Percentiles rank a stretch among this genome's conserved stretches.
phyloP scores from a whole-genome alignment of 352 stramenopile species.

The Globisporangium uncinulatum region DNA sequence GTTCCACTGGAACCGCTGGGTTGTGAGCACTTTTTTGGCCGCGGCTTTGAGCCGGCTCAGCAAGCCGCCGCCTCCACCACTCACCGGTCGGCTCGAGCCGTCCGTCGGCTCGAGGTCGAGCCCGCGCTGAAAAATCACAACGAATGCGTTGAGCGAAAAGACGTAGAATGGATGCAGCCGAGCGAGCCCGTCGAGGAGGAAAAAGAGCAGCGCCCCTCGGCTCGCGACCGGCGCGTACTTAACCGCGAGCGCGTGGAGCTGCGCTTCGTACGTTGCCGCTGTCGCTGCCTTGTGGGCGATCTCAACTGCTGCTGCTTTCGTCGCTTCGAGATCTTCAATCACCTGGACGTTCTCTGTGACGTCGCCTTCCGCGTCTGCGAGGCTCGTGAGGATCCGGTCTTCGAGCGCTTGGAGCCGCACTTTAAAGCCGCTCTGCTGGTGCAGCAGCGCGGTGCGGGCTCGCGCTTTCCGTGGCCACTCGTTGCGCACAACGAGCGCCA shows the following conservation, averaged over 20 bases:
- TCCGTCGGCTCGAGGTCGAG: constrained; percentile 85
- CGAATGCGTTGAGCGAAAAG: constrained; percentile 94
- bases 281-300: constrained; percentile 81
- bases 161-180: constrained; percentile 95
- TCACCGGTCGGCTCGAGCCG: constrained; percentile 5
- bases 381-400: constrained; percentile 83
- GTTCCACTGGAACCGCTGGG: constrained; percentile 85
- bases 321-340: constrained; percentile 93
- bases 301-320: constrained; percentile 85
- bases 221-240: constrained; percentile 92
- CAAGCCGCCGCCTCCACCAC: constrained; percentile 23
- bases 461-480: constrained; percentile 87
- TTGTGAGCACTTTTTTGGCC: constrained; percentile 79
- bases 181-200: constrained; percentile 91
- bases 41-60: constrained; percentile 69
- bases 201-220: constrained; percentile 93
- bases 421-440: constrained; percentile 90
- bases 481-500: constrained; percentile 84
- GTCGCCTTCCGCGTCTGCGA: constrained; percentile 79
- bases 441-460: constrained; percentile 68
- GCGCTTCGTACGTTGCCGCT: constrained; percentile 60
- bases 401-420: constrained; percentile 84
- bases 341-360: constrained; percentile 95
- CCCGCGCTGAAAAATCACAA: constrained; percentile 92
- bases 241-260: constrained; percentile 82